A percentile compares a stretch with the other conserved stretches of the same genome.
These are phyloP conservation scores for Neoascochyta sp. DNA, from an alignment of 2,329 filamentous ascomycete genomes.

Conservation along the genomic window DNA sequence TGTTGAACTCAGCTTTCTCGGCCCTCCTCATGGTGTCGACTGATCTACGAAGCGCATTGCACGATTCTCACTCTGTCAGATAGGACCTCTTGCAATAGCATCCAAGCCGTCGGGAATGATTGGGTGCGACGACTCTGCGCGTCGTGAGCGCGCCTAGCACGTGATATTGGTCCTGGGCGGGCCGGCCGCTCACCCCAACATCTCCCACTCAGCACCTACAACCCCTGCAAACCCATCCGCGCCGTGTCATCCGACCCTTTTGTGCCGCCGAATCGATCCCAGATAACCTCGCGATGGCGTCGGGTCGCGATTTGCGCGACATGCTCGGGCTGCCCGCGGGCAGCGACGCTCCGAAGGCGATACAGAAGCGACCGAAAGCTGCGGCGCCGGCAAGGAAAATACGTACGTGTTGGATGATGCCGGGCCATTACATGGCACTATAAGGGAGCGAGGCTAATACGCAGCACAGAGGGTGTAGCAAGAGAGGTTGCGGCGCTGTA, in stretches of 20 bases:
- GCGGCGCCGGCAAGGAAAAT: slow-evolving; percentile 52
- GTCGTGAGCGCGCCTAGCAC: no score
- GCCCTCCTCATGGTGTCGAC: no score
- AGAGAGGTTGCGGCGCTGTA: slow-evolving; percentile 42
- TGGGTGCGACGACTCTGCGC: no score
- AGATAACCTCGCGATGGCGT: slow-evolving; percentile 31
- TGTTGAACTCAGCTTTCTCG: no score
- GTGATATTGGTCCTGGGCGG: no score
- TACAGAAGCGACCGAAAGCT: slow-evolving; percentile 72
- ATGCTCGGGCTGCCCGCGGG: slow-evolving; percentile 74
- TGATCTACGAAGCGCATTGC: no score
- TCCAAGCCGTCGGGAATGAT: no score
- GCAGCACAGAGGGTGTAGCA: slow-evolving; percentile 36
- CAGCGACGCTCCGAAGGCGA: slow-evolving; percentile 43
- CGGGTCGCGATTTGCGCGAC: slow-evolving; percentile 69
- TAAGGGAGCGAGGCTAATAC: slow-evolving; percentile 1
- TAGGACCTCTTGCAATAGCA: no score
- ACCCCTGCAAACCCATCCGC: slow-evolving; percentile 32
- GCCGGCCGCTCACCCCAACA: no score
- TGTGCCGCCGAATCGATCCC: slow-evolving; percentile 17
- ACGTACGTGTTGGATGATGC: slow-evolving; percentile 40
- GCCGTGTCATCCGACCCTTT: slow-evolving; percentile 13
- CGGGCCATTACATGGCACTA: slow-evolving; percentile 1
- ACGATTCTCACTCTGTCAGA: no score
- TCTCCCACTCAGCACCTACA: no score